Base-by-base conservation (phyloP, 306 rosid species). In the Glycine soja region DNA sequence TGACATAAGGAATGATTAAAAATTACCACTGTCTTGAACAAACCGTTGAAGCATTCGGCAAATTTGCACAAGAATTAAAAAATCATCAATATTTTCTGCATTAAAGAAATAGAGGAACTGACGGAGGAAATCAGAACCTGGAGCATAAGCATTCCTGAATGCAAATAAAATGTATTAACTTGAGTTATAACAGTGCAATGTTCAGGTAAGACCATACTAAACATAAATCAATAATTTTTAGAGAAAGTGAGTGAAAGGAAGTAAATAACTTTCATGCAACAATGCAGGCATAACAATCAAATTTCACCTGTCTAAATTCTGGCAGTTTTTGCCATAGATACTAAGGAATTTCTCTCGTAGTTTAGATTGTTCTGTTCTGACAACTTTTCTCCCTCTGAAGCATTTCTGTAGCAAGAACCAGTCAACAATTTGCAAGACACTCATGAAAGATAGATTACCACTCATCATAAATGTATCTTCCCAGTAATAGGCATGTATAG, bases 381-480 rank as follows among this genome's bases (percentile, higher is more conserved):
- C 89, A 69, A 69, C 93, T 87, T 81, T 93, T 82, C 93, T 91
- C 86, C 96, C 99, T 84, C 99, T 93, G 89, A 91, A 93, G 91
- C 98, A 95, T 95, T 90, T 95, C 99, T 95, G 98, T 84, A 88
- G 87, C 84, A 73, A 87, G 86, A 89, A 87, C 77, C 73, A 83
- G 92, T 90, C 85, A 95, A 82, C 59, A 50, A 89, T 45, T 86
- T 62, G 83, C 82, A 80, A 76, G 74, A 76, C 47, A 72, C 36
- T 65, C 47, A 34, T 70, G 45, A 62, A 79, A 61, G 19, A 45
- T 51, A 48, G 42, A 72, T 67, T 50, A 19, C 67, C 62, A 15
- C 16, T 38, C 80, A 16, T 76, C 68, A 58, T 53, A 47, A 43
- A 69, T 74, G 69, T 40, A 74, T 14, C 76, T 70, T 43, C 74